Evolutionary conservation across 2,329 filamentous ascomycete genomes (phyloP).

Genomic region (Emmonsiellopsis sp.): DNA sequence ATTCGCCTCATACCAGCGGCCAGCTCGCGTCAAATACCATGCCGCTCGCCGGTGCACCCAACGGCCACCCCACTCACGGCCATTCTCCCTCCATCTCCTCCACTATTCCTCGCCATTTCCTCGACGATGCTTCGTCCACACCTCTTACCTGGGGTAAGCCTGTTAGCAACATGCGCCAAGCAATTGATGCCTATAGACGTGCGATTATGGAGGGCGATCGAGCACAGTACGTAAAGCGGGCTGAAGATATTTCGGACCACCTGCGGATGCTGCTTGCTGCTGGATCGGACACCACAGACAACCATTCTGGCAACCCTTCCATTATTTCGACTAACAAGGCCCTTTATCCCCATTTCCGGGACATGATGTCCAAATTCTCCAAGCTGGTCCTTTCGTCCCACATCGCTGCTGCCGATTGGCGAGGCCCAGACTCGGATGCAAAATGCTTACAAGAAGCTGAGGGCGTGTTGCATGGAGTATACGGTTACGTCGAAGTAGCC

Average conservation of each 20-base stretch:
- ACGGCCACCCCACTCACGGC: slow-evolving; percentile 43
- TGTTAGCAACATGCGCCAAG: slow-evolving; percentile 83
- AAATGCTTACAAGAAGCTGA: slow-evolving; percentile 98
- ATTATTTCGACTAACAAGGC: slow-evolving; percentile 98
- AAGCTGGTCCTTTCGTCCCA: slow-evolving; percentile 97
- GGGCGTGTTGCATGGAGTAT: slow-evolving; percentile 85
- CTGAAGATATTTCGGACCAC: slow-evolving; percentile 98
- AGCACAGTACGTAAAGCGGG: slow-evolving; percentile 82
- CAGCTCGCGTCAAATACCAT: background rate
- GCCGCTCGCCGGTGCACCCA: slow-evolving; percentile 20
- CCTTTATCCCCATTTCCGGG: slow-evolving; percentile 90
- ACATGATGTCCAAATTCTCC: slow-evolving; percentile 99
- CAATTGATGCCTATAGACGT: slow-evolving; percentile 81
- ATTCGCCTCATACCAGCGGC: background rate
- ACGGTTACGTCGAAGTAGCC: slow-evolving; percentile 92
- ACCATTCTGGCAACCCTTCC: slow-evolving; percentile 97
- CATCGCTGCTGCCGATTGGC: slow-evolving; percentile 93
- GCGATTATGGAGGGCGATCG: slow-evolving; percentile 75
- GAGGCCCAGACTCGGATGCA: slow-evolving; percentile 82
- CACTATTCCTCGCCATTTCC: slow-evolving; percentile 68
- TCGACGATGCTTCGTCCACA: slow-evolving; percentile 74
- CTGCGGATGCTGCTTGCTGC: slow-evolving; percentile 86
- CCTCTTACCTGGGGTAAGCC: slow-evolving; percentile 82
- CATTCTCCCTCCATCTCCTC: slow-evolving; percentile 37
- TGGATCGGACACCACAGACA: slow-evolving; percentile 93